phyloP scores from a whole-genome alignment of 2,329 filamentous ascomycete genomes.

The Colletotrichum sp. region DNA sequence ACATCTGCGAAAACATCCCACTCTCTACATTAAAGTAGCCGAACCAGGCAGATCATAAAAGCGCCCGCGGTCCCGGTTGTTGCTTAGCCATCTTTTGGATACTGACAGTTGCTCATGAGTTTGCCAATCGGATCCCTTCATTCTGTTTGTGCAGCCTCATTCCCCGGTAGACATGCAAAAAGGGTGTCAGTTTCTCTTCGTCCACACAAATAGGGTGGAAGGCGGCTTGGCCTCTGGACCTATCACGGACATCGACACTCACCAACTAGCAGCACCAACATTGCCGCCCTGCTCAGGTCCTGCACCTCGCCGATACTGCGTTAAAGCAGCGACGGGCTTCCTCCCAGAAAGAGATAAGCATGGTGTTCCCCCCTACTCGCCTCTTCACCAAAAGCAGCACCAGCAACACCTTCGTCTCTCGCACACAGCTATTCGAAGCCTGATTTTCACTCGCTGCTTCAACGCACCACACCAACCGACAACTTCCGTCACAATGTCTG shows the following conservation, averaged over 20 bases:
- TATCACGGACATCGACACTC: conserved; percentile 8
- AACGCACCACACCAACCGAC: neutral
- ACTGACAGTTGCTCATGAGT: neutral
- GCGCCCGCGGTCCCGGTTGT: too few relatives aligned
- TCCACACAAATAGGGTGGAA: conserved; percentile 17
- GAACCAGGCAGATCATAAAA: fast-evolving
- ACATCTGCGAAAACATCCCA: neutral
- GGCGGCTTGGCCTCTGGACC: conserved; percentile 9
- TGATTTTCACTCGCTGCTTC: conserved; percentile 23
- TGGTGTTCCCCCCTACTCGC: neutral
- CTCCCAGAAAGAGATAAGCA: neutral
- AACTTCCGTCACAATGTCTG: conserved; percentile 27
- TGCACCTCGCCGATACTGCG: neutral
- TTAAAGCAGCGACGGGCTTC: neutral
- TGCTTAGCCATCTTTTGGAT: neutral
- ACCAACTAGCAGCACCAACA: neutral
- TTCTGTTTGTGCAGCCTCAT: neutral
- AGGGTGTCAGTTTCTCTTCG: neutral
- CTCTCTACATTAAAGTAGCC: neutral
- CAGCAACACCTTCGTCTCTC: neutral
- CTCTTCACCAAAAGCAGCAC: neutral
- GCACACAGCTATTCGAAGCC: neutral
- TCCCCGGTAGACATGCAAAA: neutral
- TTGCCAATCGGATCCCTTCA: neutral
- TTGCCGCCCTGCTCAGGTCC: neutral